phyloP scores from a whole-genome alignment of 306 rosid species.

The Cucurbita maxima region DNA sequence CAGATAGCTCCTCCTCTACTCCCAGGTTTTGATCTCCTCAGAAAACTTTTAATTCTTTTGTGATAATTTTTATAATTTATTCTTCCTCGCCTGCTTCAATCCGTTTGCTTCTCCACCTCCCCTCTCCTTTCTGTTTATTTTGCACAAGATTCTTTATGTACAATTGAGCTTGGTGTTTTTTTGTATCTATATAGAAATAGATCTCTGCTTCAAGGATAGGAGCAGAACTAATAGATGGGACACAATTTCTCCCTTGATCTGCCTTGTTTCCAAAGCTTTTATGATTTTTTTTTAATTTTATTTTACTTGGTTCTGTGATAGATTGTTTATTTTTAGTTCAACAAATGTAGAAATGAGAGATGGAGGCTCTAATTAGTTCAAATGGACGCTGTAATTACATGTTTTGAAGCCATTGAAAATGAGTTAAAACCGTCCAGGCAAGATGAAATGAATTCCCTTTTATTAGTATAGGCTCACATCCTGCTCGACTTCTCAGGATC shows the following conservation, averaged over 20 bases:
- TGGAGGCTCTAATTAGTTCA: neutral
- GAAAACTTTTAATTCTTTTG: neutral
- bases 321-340: neutral
- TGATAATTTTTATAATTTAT: neutral
- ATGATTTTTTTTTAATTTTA: neutral
- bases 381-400: too few relatives aligned
- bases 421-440: neutral
- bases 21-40: conserved; percentile 10
- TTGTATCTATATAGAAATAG: conserved; percentile 25
- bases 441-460: too few relatives aligned
- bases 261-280: neutral
- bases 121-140: neutral
- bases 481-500: too few relatives aligned
- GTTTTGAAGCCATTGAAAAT: too few relatives aligned
- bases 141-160: conserved; percentile 19
- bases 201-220: neutral
- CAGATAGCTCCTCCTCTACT: conserved; percentile 5
- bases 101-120: neutral
- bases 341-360: neutral
- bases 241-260: neutral
- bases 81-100: neutral
- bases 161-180: conserved; percentile 22
- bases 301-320: neutral
- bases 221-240: neutral
- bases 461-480: too few relatives aligned